Base-by-base conservation (phyloP, 192 early-diverging fungal genomes). In the Backusella psychrophila region DNA sequence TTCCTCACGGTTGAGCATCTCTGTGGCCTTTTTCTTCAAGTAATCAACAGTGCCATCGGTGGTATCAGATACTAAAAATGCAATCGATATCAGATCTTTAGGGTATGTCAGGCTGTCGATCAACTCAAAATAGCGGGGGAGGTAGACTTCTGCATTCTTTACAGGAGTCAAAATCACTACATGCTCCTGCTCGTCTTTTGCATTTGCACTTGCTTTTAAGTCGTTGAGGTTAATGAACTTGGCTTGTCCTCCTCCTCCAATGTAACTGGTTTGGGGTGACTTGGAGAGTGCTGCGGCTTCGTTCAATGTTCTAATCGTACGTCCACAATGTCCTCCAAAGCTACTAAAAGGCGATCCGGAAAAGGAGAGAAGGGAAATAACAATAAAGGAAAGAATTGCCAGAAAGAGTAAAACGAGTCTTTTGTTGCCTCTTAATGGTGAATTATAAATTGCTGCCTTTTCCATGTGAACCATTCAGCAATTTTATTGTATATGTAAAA, bases 31-130 rank as follows among this genome's bases (percentile, higher is more conserved):
- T 35, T 84, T 76, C 21, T 78, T 80, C 14, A 88, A 75, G 63
- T 85, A 82, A 17, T 81, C 59, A 35, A 88, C 79, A 0, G 89
- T 90, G 11, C 77, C 67, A 46, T 90, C 89, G 0, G 84, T 87
- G 6, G 89, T 87, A 72, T 90, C 89, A 0, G 89, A 90, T 4
- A 90, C 87, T 3, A 90, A 79, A 66, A 90, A 87, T 4, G 86
- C 87, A 0, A 90, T 66, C 0, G 87, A 86, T 44, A 86, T 83
- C 53, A 83, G 72, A 71, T 79, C 71, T 63, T 87, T 83, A 7
- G 87, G 87, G 53, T 90, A 90, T 23, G 78, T 76, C 17, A 90
- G 35, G 33, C 78, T 81, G 53, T 86, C 86, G 14, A 90, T 56
- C 26, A 87, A 76, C 1, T 87, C 85, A 82, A 90, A 89, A 78